These are phyloP conservation scores for Pigoraptor vietnamica DNA, from an alignment of 78 protist genomes.

Conservation along the genomic window DNA sequence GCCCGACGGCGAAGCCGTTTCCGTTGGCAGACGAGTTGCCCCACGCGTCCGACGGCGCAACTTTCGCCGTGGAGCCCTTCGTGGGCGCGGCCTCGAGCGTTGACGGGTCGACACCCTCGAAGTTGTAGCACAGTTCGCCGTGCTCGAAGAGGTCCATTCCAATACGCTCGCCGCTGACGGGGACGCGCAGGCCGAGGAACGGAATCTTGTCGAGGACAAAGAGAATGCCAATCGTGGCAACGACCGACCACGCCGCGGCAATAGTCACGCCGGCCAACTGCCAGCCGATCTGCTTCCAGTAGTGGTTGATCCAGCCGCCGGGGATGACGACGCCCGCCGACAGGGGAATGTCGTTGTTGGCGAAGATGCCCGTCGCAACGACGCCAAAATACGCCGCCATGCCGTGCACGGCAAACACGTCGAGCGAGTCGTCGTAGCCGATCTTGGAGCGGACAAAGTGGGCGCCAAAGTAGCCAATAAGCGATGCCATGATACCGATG, in stretches of 20 bases:
- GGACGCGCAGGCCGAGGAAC: background rate
- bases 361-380: constrained; percentile 44
- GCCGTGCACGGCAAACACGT: constrained; percentile 66
- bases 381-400: constrained; percentile 58
- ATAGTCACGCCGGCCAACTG: background rate
- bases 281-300: background rate
- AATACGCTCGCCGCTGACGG: background rate
- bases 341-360: background rate
- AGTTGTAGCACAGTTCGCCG: background rate
- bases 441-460: constrained; percentile 38
- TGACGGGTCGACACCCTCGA: background rate
- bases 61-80: background rate
- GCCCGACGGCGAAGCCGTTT: background rate
- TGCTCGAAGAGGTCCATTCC: background rate
- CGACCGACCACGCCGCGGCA: background rate
- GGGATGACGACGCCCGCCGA: background rate
- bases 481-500: constrained; percentile 39
- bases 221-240: background rate
- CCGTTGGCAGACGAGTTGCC: background rate
- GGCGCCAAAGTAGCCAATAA: constrained; percentile 27
- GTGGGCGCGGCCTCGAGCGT: background rate
- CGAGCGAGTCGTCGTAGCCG: constrained; percentile 63
- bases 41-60: background rate
- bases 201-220: background rate
- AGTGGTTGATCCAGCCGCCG: background rate